Base-by-base conservation (phyloP, 768 basidiomycete genomes). In the button mushroom (Agaricus bisporus) region DNA sequence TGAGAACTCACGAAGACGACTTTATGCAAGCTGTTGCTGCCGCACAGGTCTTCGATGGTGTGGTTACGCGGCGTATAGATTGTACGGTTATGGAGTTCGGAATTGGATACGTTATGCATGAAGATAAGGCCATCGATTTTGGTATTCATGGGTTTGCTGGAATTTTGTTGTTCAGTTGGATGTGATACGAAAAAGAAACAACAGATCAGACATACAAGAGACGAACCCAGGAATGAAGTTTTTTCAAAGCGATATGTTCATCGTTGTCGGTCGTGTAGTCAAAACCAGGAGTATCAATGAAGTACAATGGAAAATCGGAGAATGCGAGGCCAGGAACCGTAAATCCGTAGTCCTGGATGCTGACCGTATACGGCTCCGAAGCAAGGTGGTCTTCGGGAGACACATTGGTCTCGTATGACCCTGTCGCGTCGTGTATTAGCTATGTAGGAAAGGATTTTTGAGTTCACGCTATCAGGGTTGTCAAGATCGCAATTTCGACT, bases 251-350 rank as follows among this genome's bases (percentile, higher is more conserved):
- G 7, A 38, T 14, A 25, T 47, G 14, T n/a, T 47, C 45, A 9
- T 46, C 28, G 14, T 29, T 39, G 4, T 54, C 25, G 9, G 5
- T 37, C 6, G 11, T 5, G 28, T 25, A 54, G 26, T 47, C 45
- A 38, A 47, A 48, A 10, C 52, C 52, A 20, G 45, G 52, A 18
- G 52, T 54, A 25, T 54, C 45, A 20, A 54, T 47, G 37, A 54
- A 54, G 32, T 47, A n/a, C 8, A 54, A 36, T 3, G 52, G 52
- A 39, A 54, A 54, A n/a, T 54, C 52, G 5, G 39, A 11, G 17
- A 37, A 47, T 5, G 37, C 26, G 38, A 54, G 18, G 22, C 38
- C 52, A n/a, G 44, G 45, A 32, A 48, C 32, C 9, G 52, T 54
- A 38, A 47, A 54, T 0, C 46, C 45, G 7, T 20, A 39, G 18